phyloP scores from a whole-genome alignment of 495 filamentous ascomycete species.

The Hyaloscypha variabilis region DNA sequence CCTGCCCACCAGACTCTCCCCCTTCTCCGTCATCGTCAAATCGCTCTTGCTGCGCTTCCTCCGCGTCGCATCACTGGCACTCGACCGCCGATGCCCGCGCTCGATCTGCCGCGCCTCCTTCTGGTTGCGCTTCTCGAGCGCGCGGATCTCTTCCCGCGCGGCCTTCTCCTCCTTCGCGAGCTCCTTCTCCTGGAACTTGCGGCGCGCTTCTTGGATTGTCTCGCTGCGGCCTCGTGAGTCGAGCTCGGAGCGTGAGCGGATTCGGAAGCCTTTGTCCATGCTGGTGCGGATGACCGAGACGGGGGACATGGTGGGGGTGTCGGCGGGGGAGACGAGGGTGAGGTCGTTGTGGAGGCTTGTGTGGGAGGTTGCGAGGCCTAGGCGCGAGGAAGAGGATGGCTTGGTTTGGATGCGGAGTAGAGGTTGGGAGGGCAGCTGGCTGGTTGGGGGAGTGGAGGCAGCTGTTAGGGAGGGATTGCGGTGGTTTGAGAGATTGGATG shows the following conservation, averaged over 20 bases:
- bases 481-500: constrained; percentile 35
- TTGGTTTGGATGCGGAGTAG: constrained; percentile 46
- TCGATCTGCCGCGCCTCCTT: constrained; percentile 29
- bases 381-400: constrained; percentile 33
- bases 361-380: constrained; percentile 39
- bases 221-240: constrained; percentile 48
- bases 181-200: constrained; percentile 56
- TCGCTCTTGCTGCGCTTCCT: constrained; percentile 30
- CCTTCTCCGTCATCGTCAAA: constrained; percentile 26
- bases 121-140: constrained; percentile 26
- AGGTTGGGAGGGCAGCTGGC: constrained; percentile 24
- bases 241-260: constrained; percentile 54
- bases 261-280: constrained; percentile 51
- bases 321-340: constrained; percentile 29
- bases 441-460: constrained; percentile 27
- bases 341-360: constrained; percentile 37
- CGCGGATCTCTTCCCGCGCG: constrained; percentile 53
- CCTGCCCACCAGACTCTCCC: constrained; percentile 9
- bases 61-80: constrained; percentile 26
- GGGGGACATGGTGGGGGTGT: constrained; percentile 21
- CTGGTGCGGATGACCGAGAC: constrained; percentile 44
- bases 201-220: constrained; percentile 52
- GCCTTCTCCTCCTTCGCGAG: constrained; percentile 57
- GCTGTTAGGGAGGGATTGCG: constrained; percentile 46
- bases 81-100: constrained; percentile 18